Conservation (phyloP, 2,329 filamentous ascomycete genomes). For the Berkeleyomyces rouxiae region DNA sequence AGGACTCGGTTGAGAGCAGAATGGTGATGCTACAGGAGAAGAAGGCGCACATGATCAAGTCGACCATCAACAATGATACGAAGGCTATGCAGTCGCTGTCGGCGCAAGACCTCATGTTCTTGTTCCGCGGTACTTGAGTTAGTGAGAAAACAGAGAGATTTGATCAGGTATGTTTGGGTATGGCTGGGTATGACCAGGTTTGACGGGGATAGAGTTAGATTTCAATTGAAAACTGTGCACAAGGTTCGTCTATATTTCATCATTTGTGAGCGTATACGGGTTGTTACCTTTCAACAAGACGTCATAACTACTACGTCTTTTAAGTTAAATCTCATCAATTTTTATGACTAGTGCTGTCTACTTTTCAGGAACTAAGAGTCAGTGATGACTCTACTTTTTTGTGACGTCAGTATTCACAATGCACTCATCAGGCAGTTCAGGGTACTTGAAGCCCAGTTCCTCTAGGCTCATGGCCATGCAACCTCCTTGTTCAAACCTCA, state of each 20-base stretch:
- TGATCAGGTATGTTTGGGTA: not conserved
- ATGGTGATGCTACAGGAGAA: slow-evolving; percentile 97
- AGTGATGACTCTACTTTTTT: not conserved
- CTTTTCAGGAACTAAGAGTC: not conserved
- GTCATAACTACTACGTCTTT: no score
- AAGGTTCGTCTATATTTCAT: not conserved
- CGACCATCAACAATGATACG: slow-evolving; percentile 87
- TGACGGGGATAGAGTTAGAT: no score
- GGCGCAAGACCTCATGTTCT: slow-evolving; percentile 84
- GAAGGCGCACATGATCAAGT: slow-evolving; percentile 95
- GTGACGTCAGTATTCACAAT: not conserved
- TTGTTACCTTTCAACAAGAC: not conserved
- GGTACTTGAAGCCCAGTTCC: slow-evolving; percentile 49
- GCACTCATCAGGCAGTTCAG: slow-evolving; percentile 23
- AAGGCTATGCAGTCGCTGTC: slow-evolving; percentile 81
- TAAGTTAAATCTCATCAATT: not conserved
- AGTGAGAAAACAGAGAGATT: not conserved
- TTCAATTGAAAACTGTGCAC: not conserved
- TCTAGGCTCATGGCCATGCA: slow-evolving; percentile 46
- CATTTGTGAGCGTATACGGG: not conserved
- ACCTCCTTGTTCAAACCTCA: slow-evolving; percentile 51
- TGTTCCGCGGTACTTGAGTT: slow-evolving; percentile 58
- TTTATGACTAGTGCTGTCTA: not conserved
- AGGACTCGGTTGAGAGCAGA: slow-evolving; percentile 89
- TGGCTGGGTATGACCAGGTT: no score